These are phyloP conservation scores for Leavenworthia alabamica DNA, from an alignment of 345 rosid species.

Conservation along the genomic window DNA sequence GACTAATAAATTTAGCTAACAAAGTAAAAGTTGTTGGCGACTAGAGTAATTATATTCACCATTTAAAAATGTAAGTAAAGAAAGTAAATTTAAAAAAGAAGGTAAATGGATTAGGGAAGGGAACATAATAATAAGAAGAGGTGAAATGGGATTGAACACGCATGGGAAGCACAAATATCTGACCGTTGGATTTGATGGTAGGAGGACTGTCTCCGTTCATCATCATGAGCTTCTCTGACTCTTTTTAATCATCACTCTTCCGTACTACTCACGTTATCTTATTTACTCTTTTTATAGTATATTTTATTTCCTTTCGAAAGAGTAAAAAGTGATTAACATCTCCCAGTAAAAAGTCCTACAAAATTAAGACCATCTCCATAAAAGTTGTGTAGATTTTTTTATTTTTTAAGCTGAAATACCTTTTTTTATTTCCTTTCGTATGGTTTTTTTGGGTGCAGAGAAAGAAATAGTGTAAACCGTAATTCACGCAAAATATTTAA, in stretches of 20 bases:
- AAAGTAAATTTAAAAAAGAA: too few relatives aligned
- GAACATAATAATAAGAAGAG: constrained; percentile 22
- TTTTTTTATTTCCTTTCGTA: too few relatives aligned
- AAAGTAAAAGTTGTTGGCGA: too few relatives aligned
- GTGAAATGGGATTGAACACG: too few relatives aligned
- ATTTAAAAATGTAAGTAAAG: too few relatives aligned
- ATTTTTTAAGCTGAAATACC: too few relatives aligned
- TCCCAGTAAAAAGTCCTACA: neutral
- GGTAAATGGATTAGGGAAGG: neutral
- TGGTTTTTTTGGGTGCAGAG: neutral
- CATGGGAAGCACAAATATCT: constrained; percentile 32
- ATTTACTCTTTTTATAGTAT: neutral
- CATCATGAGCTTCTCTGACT: constrained; percentile 31
- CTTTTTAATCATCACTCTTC: constrained; percentile 27
- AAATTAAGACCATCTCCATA: too few relatives aligned
- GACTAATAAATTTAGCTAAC: too few relatives aligned
- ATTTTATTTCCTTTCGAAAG: too few relatives aligned
- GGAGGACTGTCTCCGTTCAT: constrained; percentile 27
- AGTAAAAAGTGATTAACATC: neutral
- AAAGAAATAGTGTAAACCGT: neutral
- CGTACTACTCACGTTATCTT: constrained; percentile 26
- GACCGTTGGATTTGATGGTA: constrained; percentile 23
- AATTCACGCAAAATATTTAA: neutral
- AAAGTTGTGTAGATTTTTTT: too few relatives aligned
- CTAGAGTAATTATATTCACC: too few relatives aligned